phyloP scores from a whole-genome alignment of 2,329 filamentous ascomycete genomes.

The Colletotrichum brevisporum region DNA sequence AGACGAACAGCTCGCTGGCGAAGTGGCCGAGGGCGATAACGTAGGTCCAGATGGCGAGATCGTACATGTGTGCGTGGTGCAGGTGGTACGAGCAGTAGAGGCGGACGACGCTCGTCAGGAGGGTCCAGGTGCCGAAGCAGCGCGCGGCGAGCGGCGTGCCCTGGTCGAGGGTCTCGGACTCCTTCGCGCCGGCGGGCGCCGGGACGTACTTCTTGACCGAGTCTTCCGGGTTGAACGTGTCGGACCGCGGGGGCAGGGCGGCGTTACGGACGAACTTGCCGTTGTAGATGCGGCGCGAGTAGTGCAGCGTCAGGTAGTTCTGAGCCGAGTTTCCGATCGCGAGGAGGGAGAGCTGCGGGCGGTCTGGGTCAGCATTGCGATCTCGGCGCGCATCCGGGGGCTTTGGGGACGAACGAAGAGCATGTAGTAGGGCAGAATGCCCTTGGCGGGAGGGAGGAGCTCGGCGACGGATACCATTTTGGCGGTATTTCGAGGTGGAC shows the following conservation, averaged over 20 bases:
- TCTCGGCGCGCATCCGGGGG: neutral
- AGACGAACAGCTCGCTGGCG: slow-evolving; percentile 83
- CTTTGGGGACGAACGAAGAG: slow-evolving; percentile 60
- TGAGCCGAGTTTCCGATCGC: slow-evolving; percentile 89
- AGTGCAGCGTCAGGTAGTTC: slow-evolving; percentile 83
- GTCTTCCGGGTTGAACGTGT: slow-evolving; percentile 65
- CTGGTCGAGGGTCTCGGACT: slow-evolving; percentile 66
- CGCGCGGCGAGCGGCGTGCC: slow-evolving; percentile 83
- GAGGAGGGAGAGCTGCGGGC: slow-evolving; percentile 80
- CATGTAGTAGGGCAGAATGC: slow-evolving; percentile 72
- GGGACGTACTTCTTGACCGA: slow-evolving; percentile 66
- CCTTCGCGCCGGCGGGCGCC: slow-evolving; percentile 58
- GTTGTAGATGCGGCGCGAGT: slow-evolving; percentile 90
- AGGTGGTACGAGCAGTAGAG: slow-evolving; percentile 90
- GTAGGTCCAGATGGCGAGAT: slow-evolving; percentile 87
- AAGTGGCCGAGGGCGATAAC: slow-evolving; percentile 84
- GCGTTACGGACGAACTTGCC: slow-evolving; percentile 70
- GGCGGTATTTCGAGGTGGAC: neutral
- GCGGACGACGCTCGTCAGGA: slow-evolving; percentile 82
- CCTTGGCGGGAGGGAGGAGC: slow-evolving; percentile 64
- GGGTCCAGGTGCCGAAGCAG: slow-evolving; percentile 90
- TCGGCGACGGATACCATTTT: slow-evolving; percentile 62
- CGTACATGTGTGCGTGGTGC: slow-evolving; percentile 78
- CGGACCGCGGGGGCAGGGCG: slow-evolving; percentile 56
- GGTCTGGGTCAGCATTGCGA: neutral